Evolutionary conservation across 1,284 basidiomycete species (phyloP).

Genomic region (Psilocybe mexicana): DNA sequence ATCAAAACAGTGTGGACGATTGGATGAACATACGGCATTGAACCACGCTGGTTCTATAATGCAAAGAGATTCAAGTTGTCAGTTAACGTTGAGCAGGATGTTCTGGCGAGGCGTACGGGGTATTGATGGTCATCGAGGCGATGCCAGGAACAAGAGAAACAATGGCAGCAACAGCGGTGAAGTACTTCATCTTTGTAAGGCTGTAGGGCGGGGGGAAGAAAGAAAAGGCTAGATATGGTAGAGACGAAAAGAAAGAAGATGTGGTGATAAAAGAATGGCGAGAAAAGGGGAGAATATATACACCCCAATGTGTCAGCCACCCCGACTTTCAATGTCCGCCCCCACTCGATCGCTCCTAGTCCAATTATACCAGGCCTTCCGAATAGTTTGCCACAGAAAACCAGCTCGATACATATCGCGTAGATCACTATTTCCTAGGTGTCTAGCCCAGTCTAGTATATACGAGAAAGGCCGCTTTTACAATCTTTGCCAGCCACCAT

Average conservation of each 20-base stretch:
- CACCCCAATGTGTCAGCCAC: constrained; percentile 16
- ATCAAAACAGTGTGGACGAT: not conserved
- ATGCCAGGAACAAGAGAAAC: constrained; percentile 46
- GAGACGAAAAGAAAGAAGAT: constrained; percentile 19
- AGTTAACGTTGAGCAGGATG: not conserved
- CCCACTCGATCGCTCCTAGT: constrained; percentile 11
- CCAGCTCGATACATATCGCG: no score
- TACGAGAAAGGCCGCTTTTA: not conserved
- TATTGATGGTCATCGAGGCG: constrained; percentile 61
- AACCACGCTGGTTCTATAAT: constrained; percentile 39
- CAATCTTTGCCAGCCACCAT: not conserved
- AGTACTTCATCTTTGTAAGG: constrained; percentile 50
- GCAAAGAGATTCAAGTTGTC: not conserved
- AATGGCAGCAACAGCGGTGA: constrained; percentile 44
- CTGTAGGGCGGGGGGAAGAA: constrained; percentile 21
- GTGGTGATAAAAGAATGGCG: constrained; percentile 4
- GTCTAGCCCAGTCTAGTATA: not conserved
- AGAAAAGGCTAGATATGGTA: constrained; percentile 18
- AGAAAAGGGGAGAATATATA: constrained; percentile 17
- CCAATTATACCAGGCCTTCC: not conserved
- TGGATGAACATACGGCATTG: constrained; percentile 50
- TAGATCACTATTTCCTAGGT: not conserved
- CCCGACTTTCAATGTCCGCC: constrained; percentile 19
- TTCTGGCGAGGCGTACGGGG: constrained; percentile 53
- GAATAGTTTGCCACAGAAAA: no score